These are phyloP conservation scores for Ogataea thermomethanolica DNA, from an alignment of 805 yeast genomes.

Conservation along the genomic window DNA sequence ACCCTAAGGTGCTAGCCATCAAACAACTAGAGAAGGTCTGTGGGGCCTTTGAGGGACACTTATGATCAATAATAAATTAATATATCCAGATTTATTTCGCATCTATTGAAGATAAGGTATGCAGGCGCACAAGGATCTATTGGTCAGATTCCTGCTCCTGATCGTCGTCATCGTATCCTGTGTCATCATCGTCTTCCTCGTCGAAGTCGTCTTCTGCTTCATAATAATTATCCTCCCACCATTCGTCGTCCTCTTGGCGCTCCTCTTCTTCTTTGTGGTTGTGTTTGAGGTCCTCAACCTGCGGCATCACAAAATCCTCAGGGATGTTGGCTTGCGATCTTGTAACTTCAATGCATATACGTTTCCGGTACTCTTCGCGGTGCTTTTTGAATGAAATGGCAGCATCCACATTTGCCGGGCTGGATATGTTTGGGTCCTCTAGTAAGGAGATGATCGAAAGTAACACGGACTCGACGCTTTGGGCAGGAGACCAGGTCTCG, in stretches of 20 bases:
- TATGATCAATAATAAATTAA: constrained; percentile 2
- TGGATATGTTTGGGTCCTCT: constrained; percentile 90
- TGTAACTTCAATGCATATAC: constrained; percentile 77
- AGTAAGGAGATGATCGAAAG: constrained; percentile 85
- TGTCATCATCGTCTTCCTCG: constrained; percentile 28
- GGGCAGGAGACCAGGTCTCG: constrained; percentile 95
- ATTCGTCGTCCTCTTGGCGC: constrained; percentile 32
- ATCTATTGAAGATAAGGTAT: constrained; percentile 5
- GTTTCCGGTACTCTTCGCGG: constrained; percentile 71
- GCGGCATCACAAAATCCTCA: constrained; percentile 78
- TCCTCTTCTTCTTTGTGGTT: constrained; percentile 26
- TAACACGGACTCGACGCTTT: constrained; percentile 89
- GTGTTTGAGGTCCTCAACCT: constrained; percentile 48
- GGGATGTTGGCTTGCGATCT: constrained; percentile 84
- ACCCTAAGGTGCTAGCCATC: constrained; percentile 32
- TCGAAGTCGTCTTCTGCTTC: constrained; percentile 33
- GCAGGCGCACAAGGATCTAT: constrained; percentile 3
- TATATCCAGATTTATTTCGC: not conserved
- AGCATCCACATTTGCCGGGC: constrained; percentile 97
- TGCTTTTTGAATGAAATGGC: constrained; percentile 89
- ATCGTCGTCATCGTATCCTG: constrained; percentile 23
- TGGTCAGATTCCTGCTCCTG: constrained; percentile 18
- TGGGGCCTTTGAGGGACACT: constrained; percentile 5
- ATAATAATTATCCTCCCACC: constrained; percentile 33
- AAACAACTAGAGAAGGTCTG: constrained; percentile 23